Percentiles rank a stretch among this genome's conserved stretches.
These are phyloP conservation scores for Rhizophora apiculata DNA, from an alignment of 345 rosid genomes.

Conservation along the genomic window DNA sequence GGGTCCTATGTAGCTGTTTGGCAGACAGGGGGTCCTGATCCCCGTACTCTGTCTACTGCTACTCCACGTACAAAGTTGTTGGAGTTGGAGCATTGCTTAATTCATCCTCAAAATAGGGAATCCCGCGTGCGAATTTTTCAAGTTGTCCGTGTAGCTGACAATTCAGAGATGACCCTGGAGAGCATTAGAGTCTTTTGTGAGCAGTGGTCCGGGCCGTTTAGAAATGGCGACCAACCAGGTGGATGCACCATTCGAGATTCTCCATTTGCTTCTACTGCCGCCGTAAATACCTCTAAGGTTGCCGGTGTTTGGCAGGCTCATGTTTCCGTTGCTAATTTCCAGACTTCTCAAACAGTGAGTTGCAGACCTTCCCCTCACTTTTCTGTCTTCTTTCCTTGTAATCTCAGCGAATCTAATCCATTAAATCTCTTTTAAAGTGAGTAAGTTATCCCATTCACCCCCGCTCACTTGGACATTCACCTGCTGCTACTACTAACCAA, in stretches of 20 bases:
- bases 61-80: slow-evolving; percentile 11
- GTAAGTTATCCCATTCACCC: too few species aligned
- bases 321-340: slow-evolving; percentile 42
- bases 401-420: neutral
- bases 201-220: slow-evolving; percentile 87
- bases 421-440: neutral
- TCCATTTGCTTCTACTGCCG: slow-evolving; percentile 72
- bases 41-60: neutral
- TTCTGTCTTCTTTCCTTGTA: neutral
- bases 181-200: slow-evolving; percentile 62
- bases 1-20: slow-evolving; percentile 79
- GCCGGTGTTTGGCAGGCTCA: slow-evolving; percentile 60
- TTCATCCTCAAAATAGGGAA: slow-evolving; percentile 71
- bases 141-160: slow-evolving; percentile 39
- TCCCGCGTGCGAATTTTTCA: slow-evolving; percentile 77
- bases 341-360: slow-evolving; percentile 42
- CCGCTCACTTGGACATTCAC: too few species aligned
- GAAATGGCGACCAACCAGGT: slow-evolving; percentile 82
- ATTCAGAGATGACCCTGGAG: slow-evolving; percentile 34
- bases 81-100: slow-evolving; percentile 80
- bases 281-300: slow-evolving; percentile 50
- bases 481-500: too few species aligned
- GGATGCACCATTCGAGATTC: slow-evolving; percentile 82
- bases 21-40: slow-evolving; percentile 40
- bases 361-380: neutral